Percentiles rank a stretch among this genome's conserved stretches.
Evolutionary conservation across 345 rosid species (phyloP).

Genomic region (Camelina hispida): DNA sequence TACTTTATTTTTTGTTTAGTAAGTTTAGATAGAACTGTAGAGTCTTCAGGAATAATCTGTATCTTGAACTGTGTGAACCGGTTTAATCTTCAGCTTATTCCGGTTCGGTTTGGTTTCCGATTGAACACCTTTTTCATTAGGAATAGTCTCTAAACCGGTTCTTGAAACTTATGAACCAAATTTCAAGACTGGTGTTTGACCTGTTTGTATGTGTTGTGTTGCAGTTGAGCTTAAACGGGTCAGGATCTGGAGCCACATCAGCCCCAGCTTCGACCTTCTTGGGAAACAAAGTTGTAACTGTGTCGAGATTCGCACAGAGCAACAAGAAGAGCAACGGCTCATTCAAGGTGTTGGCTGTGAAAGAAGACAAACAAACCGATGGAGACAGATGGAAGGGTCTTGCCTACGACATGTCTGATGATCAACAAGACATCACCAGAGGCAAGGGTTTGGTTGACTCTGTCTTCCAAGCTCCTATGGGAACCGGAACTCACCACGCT

Average conservation of each 20-base stretch:
- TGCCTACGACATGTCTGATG: slow-evolving; percentile 71
- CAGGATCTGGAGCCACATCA: slow-evolving; percentile 60
- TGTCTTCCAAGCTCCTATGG: slow-evolving; percentile 90
- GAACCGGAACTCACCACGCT: slow-evolving; percentile 79
- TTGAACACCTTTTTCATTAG: background rate
- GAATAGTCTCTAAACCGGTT: slow-evolving; percentile 15
- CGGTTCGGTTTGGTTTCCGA: background rate
- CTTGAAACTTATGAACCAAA: slow-evolving; percentile 5
- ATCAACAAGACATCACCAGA: slow-evolving; percentile 94
- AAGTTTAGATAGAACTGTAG: background rate
- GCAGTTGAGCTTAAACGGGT: slow-evolving; percentile 84
- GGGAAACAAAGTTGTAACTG: slow-evolving; percentile 69
- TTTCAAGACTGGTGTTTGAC: slow-evolving; percentile 3
- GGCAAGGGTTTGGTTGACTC: slow-evolving; percentile 94
- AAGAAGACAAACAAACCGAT: slow-evolving; percentile 66
- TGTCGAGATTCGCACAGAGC: slow-evolving; percentile 48
- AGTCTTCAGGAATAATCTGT: background rate
- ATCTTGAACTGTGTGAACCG: background rate
- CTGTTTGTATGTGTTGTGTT: background rate
- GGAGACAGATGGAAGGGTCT: slow-evolving; percentile 87
- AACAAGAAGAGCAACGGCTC: slow-evolving; percentile 43
- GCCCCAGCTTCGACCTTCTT: slow-evolving; percentile 71
- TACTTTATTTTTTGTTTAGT: background rate
- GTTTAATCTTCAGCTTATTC: background rate
- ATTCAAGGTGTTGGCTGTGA: slow-evolving; percentile 61